Conservation (phyloP, 345 rosid species). For the Aegle marmelos region DNA sequence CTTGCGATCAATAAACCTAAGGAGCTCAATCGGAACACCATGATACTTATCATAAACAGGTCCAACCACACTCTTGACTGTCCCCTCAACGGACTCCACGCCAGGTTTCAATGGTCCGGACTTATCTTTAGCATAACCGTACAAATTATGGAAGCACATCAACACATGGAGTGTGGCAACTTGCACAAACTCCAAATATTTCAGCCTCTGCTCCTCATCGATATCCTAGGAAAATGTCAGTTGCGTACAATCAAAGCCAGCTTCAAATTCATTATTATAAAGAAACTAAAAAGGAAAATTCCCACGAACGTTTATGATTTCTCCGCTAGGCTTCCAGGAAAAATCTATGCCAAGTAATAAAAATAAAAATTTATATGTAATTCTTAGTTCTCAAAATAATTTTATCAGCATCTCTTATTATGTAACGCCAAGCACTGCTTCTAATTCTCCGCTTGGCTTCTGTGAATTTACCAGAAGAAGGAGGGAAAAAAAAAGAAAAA, state of each 20-base stretch:
- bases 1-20: constrained; percentile 80
- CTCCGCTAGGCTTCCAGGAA: background rate
- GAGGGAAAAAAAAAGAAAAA: fast-evolving
- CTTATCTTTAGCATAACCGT: constrained; percentile 68
- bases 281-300: background rate
- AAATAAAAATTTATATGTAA: too few species aligned
- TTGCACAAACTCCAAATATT: constrained; percentile 81
- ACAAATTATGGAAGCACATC: constrained; percentile 52
- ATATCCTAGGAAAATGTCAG: background rate
- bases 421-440: background rate
- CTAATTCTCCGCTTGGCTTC: background rate
- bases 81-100: constrained; percentile 80
- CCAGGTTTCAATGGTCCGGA: constrained; percentile 81
- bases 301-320: background rate
- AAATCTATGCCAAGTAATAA: background rate
- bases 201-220: constrained; percentile 50
- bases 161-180: constrained; percentile 57
- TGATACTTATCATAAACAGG: constrained; percentile 74
- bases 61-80: constrained; percentile 70
- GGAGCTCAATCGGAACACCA: constrained; percentile 58
- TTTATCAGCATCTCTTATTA: background rate
- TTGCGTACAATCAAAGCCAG: background rate
- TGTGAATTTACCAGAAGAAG: background rate
- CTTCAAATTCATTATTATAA: background rate
- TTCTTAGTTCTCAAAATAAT: background rate